These are phyloP conservation scores for Zasmidium citrigriseum DNA, from an alignment of 2,329 filamentous ascomycete species.

Conservation along the genomic window DNA sequence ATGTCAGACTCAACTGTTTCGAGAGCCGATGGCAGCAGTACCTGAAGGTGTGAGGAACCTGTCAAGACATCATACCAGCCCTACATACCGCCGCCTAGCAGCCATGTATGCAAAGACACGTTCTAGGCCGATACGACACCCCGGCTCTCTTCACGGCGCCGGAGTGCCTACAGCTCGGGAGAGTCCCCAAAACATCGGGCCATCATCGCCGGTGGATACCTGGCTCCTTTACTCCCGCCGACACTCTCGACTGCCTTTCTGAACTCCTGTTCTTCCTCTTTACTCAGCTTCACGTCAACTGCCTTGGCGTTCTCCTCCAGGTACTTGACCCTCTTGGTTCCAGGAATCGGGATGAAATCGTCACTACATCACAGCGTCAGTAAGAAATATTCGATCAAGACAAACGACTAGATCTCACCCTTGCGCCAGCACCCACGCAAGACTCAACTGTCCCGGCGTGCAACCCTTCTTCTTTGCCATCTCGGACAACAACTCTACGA, in stretches of 20 bases:
- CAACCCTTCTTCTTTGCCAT: constrained; percentile 33
- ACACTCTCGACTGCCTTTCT: constrained; percentile 33
- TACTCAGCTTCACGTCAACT: constrained; percentile 25
- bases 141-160: too few species aligned
- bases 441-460: constrained; percentile 32
- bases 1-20: too few species aligned
- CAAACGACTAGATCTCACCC: constrained; percentile 17
- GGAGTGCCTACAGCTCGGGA: constrained; percentile 15
- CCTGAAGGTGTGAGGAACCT: too few species aligned
- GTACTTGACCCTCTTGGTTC: constrained; percentile 32
- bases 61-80: too few species aligned
- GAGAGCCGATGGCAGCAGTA: too few species aligned
- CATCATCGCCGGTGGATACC: constrained; percentile 33
- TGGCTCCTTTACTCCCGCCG: constrained; percentile 29
- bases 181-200: constrained; percentile 28
- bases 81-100: background rate
- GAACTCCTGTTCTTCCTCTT: constrained; percentile 30
- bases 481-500: constrained; percentile 29
- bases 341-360: constrained; percentile 49
- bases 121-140: background rate
- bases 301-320: constrained; percentile 30
- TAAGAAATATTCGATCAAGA: constrained; percentile 25
- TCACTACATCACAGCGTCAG: constrained; percentile 33
- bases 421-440: constrained; percentile 36
- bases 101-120: background rate